Percentiles rank a stretch among this genome's conserved stretches.
These are phyloP conservation scores for Pseudocercospora pini-densiflorae DNA, from an alignment of 2,329 filamentous ascomycete species.

Conservation along the genomic window DNA sequence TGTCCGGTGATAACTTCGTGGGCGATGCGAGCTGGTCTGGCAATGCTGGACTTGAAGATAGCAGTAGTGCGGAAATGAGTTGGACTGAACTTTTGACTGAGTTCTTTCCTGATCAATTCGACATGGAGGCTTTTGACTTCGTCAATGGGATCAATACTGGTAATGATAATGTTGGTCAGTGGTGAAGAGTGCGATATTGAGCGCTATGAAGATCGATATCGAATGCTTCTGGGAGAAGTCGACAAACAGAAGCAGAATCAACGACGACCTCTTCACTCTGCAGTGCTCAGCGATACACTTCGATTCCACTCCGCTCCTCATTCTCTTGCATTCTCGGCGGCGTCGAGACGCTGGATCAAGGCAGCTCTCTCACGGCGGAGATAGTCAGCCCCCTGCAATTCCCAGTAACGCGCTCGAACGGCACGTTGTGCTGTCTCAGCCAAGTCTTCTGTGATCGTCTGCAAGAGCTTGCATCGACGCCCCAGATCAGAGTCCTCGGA, in stretches of 20 bases:
- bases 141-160: neutral
- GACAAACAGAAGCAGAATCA: too few species aligned
- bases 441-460: neutral
- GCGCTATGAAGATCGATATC: too few species aligned
- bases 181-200: too few species aligned
- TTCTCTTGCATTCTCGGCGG: neutral
- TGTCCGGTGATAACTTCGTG: too few species aligned
- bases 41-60: too few species aligned
- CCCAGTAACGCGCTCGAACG: neutral
- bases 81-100: conserved; percentile 14
- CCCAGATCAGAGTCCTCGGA: neutral
- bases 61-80: neutral
- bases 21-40: too few species aligned
- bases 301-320: neutral
- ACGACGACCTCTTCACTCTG: too few species aligned
- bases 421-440: too few species aligned
- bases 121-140: neutral
- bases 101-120: conserved; percentile 12
- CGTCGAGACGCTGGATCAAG: neutral
- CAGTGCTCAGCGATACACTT: neutral
- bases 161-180: neutral
- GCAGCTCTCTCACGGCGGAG: neutral
- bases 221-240: too few species aligned
- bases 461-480: neutral
- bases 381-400: neutral